phyloP scores from a whole-genome alignment of 345 rosid species.

The Camelina neglecta region DNA sequence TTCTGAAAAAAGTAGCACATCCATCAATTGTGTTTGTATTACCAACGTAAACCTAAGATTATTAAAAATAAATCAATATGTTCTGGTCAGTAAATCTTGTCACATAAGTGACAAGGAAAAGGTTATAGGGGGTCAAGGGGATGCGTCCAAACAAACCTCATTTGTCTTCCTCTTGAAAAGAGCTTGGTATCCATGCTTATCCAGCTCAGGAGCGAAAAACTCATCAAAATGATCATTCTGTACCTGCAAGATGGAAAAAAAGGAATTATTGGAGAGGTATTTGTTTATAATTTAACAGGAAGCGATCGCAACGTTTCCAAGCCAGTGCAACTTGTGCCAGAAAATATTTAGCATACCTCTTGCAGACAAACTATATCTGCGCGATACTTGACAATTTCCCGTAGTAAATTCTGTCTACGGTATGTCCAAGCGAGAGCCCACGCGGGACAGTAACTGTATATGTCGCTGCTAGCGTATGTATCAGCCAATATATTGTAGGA shows the following conservation, averaged over 20 bases:
- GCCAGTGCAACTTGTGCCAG: not conserved
- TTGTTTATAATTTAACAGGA: not conserved
- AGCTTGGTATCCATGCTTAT: conserved; percentile 94
- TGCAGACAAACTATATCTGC: conserved; percentile 98
- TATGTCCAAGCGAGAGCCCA: conserved; percentile 99
- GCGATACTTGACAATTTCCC: conserved; percentile 90
- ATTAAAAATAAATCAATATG: conserved; percentile 19
- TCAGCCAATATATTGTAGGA: conserved; percentile 97
- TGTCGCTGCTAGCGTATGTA: conserved; percentile 69
- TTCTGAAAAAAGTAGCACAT: conserved; percentile 93
- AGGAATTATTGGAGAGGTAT: not conserved
- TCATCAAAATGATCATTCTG: conserved; percentile 94
- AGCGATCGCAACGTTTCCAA: conserved; percentile 8
- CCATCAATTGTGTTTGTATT: conserved; percentile 73
- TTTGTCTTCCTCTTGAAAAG: conserved; percentile 86
- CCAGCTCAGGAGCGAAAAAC: conserved; percentile 90
- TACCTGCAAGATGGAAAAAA: conserved; percentile 59
- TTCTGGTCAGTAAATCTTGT: conserved; percentile 11
- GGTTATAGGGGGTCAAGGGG: not conserved
- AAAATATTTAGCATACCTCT: conserved; percentile 58
- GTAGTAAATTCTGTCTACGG: conserved; percentile 86
- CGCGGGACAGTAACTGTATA: conserved; percentile 91
- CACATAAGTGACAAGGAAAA: conserved; percentile 20
- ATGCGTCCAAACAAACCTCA: conserved; percentile 60
- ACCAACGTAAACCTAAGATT: conserved; percentile 71